Base-by-base conservation (phyloP, 768 basidiomycete species). In the Mrakia gelida region DNA sequence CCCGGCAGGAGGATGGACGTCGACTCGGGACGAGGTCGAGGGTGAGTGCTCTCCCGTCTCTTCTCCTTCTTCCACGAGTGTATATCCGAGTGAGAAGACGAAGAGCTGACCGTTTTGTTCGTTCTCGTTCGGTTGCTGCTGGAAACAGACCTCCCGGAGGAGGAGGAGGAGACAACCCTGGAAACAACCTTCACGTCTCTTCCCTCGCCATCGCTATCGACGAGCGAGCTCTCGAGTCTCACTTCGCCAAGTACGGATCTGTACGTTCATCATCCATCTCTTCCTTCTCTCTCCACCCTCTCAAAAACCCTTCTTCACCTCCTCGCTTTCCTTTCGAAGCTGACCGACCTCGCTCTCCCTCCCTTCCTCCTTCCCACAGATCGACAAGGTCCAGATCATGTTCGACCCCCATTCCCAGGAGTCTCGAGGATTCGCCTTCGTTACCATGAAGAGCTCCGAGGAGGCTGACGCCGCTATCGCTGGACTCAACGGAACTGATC, bases 401-500 rank as follows among this genome's bases (percentile, higher is more conserved):
- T 87, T 87, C 82, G 89, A 90, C 84, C 89, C 89, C 32, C 89
- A 90, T 83, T 86, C 88, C 79, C 87, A 88, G 83, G 87, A 88
- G 88, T 93, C 91, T 68, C 90, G 91, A 80, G 91, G 91, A 67
- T 92, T 92, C 81, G 95, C 94, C 23, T 98, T 98, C 85, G 95
- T 97, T 79, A 92, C 90, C 71, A 91, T 93, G 91, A 91, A 90
- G 84, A 88, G 89, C 34, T 83, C 80, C 11, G 95, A 96, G 81
- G 96, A 97, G 82, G 97, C 96, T 8, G 92, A 95, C 63, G 93
- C 94, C 63, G 93, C 92, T 75, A 90, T 98, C 80, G 89, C 92
- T 52, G 91, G 91, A 8, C 86, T 98, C 75, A 92, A 94, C 83
- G 88, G 88, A 32, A 91, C 92, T 68, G 93, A 94, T 59, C 84